Conservation (phyloP, 768 basidiomycete species). For the Clathrus columnatus region DNA sequence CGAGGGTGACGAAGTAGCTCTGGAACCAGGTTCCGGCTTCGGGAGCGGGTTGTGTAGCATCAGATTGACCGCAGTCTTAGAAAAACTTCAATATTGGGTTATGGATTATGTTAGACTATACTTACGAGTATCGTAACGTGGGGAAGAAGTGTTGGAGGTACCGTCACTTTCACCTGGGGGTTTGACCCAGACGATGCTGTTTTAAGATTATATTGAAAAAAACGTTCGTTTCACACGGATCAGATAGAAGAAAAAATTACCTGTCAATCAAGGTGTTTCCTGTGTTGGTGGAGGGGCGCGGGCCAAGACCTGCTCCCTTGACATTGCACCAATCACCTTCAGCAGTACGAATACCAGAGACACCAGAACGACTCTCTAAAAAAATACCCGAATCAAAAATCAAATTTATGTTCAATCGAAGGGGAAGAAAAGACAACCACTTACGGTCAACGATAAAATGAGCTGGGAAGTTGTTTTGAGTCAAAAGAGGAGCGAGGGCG, state of each 20-base stretch:
- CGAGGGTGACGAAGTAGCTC: slow-evolving; percentile 51
- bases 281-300: slow-evolving; percentile 47
- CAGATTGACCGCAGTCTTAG: slow-evolving; percentile 25
- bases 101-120: slow-evolving; percentile 40
- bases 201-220: no score
- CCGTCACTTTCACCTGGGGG: slow-evolving; percentile 63
- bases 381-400: no score
- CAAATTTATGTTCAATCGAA: not conserved
- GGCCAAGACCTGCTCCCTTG: slow-evolving; percentile 54
- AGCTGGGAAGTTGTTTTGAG: slow-evolving; percentile 40
- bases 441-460: slow-evolving; percentile 53
- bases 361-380: slow-evolving; percentile 46
- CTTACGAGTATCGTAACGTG: slow-evolving; percentile 36
- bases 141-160: slow-evolving; percentile 45
- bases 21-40: slow-evolving; percentile 65
- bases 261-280: slow-evolving; percentile 47
- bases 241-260: not conserved
- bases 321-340: slow-evolving; percentile 71
- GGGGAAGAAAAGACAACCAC: not conserved
- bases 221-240: no score
- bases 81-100: not conserved
- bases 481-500: slow-evolving; percentile 40
- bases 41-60: slow-evolving; percentile 46
- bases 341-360: slow-evolving; percentile 47
- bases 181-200: slow-evolving; percentile 53